phyloP scores from a whole-genome alignment of 805 yeast species.

The Wickerhamiella brachini region DNA sequence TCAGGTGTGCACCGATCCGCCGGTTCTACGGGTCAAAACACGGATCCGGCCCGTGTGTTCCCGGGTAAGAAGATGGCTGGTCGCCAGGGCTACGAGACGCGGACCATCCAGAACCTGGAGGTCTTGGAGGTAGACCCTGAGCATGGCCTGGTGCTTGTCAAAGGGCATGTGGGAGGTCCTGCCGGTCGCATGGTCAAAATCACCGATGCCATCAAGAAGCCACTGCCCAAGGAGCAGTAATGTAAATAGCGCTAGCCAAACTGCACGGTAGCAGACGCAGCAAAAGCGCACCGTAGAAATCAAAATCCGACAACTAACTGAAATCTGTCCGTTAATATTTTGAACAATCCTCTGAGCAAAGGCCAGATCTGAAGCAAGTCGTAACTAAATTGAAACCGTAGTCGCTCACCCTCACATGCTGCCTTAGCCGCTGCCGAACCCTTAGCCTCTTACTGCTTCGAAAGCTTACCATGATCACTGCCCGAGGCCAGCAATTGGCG shows the following conservation, averaged over 20 bases:
- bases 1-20: constrained; percentile 87
- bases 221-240: constrained; percentile 9
- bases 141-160: constrained; percentile 66
- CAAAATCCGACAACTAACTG: too few relatives aligned
- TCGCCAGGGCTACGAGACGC: constrained; percentile 69
- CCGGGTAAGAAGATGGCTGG: constrained; percentile 99
- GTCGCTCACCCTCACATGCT: too few relatives aligned
- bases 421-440: too few relatives aligned
- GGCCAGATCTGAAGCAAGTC: too few relatives aligned
- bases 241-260: not conserved
- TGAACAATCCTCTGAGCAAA: too few relatives aligned
- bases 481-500: not conserved
- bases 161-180: constrained; percentile 89
- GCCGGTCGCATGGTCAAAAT: constrained; percentile 59
- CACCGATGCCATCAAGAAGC: constrained; percentile 51
- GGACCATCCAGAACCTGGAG: constrained; percentile 62
- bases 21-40: constrained; percentile 94
- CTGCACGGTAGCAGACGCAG: too few relatives aligned
- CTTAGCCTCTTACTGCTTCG: not conserved
- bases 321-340: too few relatives aligned
- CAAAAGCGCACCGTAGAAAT: too few relatives aligned
- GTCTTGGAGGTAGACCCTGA: constrained; percentile 71
- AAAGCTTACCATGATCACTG: not conserved
- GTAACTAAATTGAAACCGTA: too few relatives aligned
- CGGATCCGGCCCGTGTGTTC: constrained; percentile 87